Base-by-base conservation (phyloP, 352 stramenopile species). In the Phytophthora sansomeana region DNA sequence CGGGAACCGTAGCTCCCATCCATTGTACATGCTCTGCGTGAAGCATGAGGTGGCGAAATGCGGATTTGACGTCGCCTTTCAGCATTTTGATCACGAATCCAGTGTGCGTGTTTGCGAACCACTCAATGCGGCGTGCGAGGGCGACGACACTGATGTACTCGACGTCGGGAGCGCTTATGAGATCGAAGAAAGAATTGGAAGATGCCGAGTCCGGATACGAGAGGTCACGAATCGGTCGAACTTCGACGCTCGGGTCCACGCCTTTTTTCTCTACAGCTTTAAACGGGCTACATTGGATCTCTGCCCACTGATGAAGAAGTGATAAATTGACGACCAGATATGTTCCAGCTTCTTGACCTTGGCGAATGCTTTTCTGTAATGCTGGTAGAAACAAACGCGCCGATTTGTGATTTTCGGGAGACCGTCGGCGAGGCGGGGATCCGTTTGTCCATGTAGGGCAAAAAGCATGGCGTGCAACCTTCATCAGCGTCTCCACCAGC, bases 1-100 rank as follows among this genome's bases (percentile, higher is more conserved):
- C 43, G 2, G 48, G 41, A 17, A 71, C 35, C 0, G 46, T 60
- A 3, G 54, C 55, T 17, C 55, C 55, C 55, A 75, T 67, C 13
- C 54, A 63, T 0, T 32, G 11, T 7, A 66, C 36, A 9, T 70
- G 60, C 1, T 17, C 4, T 5, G 60, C 26, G 9, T 70, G 41
- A 30, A 60, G 19, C 50, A 61, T 51, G 41, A 64, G n/a, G 35
- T 57, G 35, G 0, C 61, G 36, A 21, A 67, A 71, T 2, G 61
- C 43, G 3, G 42, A 41, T 21, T 75, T 75, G 13, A 71, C 49
- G n/a, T 71, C 50, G 1, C 61, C 43, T 53, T 75, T 67, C 0
- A 67, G 26, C 0, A 71, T 36, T 26, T 52, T 52, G 13, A 53
- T 41, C n/a, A n/a, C 33, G 6, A 36, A 11, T 4, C 1, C 24